phyloP scores from a whole-genome alignment of 75 land plant genomes.

The Pseudotsuga menziesii region DNA sequence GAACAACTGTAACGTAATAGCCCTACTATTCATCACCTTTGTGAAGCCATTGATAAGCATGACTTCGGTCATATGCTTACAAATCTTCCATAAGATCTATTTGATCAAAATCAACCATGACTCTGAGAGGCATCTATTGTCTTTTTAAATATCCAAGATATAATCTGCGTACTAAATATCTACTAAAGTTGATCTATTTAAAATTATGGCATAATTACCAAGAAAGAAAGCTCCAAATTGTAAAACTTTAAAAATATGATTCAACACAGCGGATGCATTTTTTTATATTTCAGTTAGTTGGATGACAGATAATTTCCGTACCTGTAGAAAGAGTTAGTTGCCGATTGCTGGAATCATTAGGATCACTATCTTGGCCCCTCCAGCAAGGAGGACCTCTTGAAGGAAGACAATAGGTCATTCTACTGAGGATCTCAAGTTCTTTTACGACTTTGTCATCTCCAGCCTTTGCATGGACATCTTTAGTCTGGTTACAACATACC shows the following conservation, averaged over 20 bases:
- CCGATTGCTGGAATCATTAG: constrained; percentile 22
- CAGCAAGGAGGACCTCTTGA: constrained; percentile 46
- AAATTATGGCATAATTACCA: background rate
- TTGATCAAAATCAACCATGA: constrained; percentile 2
- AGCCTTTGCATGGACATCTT: constrained; percentile 23
- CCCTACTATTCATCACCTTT: background rate
- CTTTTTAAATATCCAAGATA: background rate
- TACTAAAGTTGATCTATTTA: background rate
- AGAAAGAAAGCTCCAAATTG: background rate
- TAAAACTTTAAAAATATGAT: background rate
- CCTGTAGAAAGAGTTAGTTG: constrained; percentile 49
- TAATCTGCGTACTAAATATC: background rate
- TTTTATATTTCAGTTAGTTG: background rate
- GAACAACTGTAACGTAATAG: background rate
- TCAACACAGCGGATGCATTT: background rate
- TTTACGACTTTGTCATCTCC: constrained; percentile 24
- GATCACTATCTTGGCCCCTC: background rate
- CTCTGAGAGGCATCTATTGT: background rate
- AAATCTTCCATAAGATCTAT: background rate
- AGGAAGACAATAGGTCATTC: constrained; percentile 41
- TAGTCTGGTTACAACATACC: constrained; percentile 13
- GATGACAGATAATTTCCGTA: constrained; percentile 5
- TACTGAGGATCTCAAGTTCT: constrained; percentile 49
- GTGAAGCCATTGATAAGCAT: background rate
- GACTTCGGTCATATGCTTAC: background rate